phyloP scores from a whole-genome alignment of 768 basidiomycete species.

The Strobilomyces echinocephalus region DNA sequence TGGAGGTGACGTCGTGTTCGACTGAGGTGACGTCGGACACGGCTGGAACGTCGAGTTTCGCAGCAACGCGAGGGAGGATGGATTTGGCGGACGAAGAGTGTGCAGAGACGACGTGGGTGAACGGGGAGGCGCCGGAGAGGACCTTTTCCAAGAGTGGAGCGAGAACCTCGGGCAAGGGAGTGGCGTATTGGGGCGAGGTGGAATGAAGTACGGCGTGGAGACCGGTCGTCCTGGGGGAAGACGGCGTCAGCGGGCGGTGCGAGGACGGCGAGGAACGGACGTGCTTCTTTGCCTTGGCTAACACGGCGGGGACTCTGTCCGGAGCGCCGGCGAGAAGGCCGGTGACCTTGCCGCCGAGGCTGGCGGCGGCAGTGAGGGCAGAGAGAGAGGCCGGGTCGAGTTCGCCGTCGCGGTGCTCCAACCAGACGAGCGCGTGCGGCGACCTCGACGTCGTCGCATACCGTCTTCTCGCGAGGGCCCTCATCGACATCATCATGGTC shows the following conservation, averaged over 20 bases:
- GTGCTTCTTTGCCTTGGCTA: conserved; percentile 81
- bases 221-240: conserved; percentile 59
- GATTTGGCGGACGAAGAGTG: conserved; percentile 93
- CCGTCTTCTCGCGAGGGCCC: conserved; percentile 28
- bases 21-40: conserved; percentile 88
- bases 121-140: conserved; percentile 56
- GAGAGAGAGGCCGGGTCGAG: conserved; percentile 84
- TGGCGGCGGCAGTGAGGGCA: conserved; percentile 84
- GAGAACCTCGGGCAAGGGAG: conserved; percentile 69
- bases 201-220: conserved; percentile 66
- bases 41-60: conserved; percentile 81
- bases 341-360: conserved; percentile 83
- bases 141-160: conserved; percentile 80
- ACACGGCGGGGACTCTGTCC: conserved; percentile 58
- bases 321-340: conserved; percentile 68
- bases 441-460: conserved; percentile 54
- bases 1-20: conserved; percentile 62
- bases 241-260: conserved; percentile 4
- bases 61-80: conserved; percentile 88
- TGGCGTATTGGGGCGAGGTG: conserved; percentile 61
- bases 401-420: conserved; percentile 80
- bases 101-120: conserved; percentile 88
- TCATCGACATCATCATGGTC: conserved; percentile 9
- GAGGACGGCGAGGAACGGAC: conserved; percentile 16
- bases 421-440: conserved; percentile 78